Percentiles rank a stretch among this genome's conserved stretches.
Conservation (phyloP, 208 protist species). For the Trypanosoma platydactyli region DNA sequence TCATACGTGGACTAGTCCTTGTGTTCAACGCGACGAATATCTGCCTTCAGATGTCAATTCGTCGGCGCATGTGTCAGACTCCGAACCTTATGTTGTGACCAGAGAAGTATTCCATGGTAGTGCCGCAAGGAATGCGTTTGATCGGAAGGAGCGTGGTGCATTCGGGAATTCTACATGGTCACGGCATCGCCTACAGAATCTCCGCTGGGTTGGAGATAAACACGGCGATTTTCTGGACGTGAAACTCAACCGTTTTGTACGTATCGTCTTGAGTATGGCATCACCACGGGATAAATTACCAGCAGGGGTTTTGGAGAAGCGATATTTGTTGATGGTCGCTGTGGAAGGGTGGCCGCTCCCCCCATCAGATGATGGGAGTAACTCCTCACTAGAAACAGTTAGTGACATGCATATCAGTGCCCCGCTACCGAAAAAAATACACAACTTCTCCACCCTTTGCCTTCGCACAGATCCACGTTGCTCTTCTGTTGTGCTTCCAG, state of each 20-base stretch:
- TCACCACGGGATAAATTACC: slow-evolving; percentile 46
- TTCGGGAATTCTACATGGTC: not conserved
- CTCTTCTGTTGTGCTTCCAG: slow-evolving; percentile 58
- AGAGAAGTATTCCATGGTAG: slow-evolving; percentile 1
- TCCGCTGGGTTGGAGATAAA: slow-evolving; percentile 47
- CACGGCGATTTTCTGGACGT: slow-evolving; percentile 39
- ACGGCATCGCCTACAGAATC: slow-evolving; percentile 27
- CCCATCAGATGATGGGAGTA: slow-evolving; percentile 6
- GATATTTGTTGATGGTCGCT: slow-evolving; percentile 45
- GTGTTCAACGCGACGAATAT: slow-evolving; percentile 11
- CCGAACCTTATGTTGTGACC: not conserved
- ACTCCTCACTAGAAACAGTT: slow-evolving; percentile 4
- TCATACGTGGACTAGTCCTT: slow-evolving; percentile 53
- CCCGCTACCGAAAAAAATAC: slow-evolving; percentile 21
- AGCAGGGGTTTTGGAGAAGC: not conserved
- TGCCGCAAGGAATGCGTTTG: not conserved
- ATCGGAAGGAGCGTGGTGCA: not conserved
- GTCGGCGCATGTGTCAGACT: not conserved
- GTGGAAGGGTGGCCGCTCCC: slow-evolving; percentile 42
- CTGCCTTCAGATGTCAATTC: not conserved
- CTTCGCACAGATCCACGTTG: slow-evolving; percentile 41
- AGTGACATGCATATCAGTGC: slow-evolving; percentile 8
- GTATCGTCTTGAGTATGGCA: slow-evolving; percentile 59
- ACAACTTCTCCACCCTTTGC: slow-evolving; percentile 54
- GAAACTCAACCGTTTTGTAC: slow-evolving; percentile 62